These are phyloP conservation scores for Penicillium crystallinum DNA, from an alignment of 495 filamentous ascomycete species.

Conservation along the genomic window DNA sequence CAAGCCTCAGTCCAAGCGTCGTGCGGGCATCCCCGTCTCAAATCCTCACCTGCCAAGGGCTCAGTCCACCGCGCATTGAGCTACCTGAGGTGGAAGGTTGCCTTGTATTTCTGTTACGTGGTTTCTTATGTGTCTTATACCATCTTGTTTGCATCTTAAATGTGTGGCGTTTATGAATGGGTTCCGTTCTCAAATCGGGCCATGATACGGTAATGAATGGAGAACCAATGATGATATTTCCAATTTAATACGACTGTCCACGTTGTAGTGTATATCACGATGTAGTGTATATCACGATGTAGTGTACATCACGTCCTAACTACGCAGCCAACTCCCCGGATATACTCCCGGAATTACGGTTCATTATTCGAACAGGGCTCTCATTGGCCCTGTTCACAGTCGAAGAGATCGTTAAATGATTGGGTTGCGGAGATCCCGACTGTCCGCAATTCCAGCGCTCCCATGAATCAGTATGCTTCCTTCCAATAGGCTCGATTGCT, in stretches of 20 bases:
- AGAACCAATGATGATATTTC: conserved; percentile 1
- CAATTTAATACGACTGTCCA: background rate
- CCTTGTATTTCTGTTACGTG: conserved; percentile 2
- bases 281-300: no score
- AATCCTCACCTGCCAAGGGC: conserved; percentile 24
- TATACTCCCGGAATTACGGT: no score
- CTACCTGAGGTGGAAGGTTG: background rate
- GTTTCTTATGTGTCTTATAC: conserved; percentile 22
- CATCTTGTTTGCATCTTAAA: conserved; percentile 25
- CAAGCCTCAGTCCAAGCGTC: conserved; percentile 42
- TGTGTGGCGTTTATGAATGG: conserved; percentile 13
- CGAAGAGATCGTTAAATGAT: no score
- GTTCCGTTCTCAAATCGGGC: conserved; percentile 6
- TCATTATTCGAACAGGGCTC: no score
- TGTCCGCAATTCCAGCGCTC: no score
- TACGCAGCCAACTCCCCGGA: no score
- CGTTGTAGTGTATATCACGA: no score
- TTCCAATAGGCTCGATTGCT: no score
- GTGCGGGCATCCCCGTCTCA: conserved; percentile 36
- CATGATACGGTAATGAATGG: conserved; percentile 25
- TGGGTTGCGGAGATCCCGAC: no score
- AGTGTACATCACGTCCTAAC: no score
- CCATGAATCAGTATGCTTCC: no score
- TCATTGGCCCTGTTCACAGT: no score
- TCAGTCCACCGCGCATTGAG: conserved; percentile 13